Percentiles rank a stretch among this genome's conserved stretches.
These are phyloP conservation scores for Cutaneotrichosporon cavernicola DNA, from an alignment of 1,284 basidiomycete species.

Conservation along the genomic window DNA sequence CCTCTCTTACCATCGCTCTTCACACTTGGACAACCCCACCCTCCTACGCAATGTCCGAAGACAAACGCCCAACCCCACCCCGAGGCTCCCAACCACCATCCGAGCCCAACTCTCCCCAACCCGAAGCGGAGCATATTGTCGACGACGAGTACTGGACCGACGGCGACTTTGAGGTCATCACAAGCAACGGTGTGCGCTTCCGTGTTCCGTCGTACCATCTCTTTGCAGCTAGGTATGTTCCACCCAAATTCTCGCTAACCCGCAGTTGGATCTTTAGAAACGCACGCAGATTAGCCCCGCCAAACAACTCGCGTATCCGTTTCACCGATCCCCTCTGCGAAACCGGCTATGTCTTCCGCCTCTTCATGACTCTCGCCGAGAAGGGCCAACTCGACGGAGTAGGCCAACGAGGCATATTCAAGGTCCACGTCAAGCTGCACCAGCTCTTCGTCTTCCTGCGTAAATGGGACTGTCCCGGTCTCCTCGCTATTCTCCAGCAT, in stretches of 20 bases:
- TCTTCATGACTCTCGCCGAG: neutral
- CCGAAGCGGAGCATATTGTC: neutral
- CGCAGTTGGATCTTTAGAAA: neutral
- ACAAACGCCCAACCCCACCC: neutral
- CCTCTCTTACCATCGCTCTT: neutral
- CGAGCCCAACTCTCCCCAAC: neutral
- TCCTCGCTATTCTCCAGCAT: neutral
- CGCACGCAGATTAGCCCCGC: no score
- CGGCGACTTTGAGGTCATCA: slow-evolving; percentile 7
- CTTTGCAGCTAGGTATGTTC: neutral
- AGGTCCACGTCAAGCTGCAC: neutral
- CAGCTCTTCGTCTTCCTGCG: neutral
- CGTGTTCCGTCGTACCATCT: neutral
- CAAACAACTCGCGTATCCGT: neutral
- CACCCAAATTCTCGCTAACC: neutral
- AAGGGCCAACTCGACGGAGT: neutral
- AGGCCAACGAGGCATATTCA: neutral
- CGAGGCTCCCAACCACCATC: neutral
- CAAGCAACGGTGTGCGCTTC: neutral
- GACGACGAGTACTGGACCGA: neutral
- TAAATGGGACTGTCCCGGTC: neutral
- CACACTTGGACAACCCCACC: neutral
- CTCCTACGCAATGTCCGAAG: neutral
- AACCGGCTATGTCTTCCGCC: neutral
- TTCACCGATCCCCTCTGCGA: neutral